These are phyloP conservation scores for Termitomyces sp. DNA, from an alignment of 768 basidiomycete species.

Conservation along the genomic window DNA sequence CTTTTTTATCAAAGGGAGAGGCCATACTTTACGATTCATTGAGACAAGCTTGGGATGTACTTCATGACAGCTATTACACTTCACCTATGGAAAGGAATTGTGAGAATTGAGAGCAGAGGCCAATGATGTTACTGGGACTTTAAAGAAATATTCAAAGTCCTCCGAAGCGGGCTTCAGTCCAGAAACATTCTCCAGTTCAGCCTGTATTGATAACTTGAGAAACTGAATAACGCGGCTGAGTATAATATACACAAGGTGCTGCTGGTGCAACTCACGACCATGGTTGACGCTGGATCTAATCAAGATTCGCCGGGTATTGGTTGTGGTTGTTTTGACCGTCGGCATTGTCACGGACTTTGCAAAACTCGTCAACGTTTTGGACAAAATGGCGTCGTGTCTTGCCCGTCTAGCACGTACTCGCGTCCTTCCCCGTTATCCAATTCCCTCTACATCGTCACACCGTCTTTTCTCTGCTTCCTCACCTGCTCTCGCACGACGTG, in stretches of 20 bases:
- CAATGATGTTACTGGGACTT: conserved; percentile 38
- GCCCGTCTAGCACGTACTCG: conserved; percentile 9
- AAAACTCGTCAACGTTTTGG: not conserved
- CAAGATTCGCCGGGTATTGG: conserved; percentile 1
- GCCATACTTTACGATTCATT: conserved; percentile 62
- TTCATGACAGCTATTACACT: conserved; percentile 79
- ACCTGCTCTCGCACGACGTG: conserved; percentile 29
- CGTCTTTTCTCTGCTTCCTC: conserved; percentile 25
- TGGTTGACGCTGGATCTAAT: conserved; percentile 18
- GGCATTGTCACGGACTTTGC: conserved; percentile 2
- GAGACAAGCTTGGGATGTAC: conserved; percentile 68
- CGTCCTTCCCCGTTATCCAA: conserved; percentile 1
- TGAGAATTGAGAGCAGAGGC: not conserved
- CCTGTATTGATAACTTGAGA: conserved; percentile 67
- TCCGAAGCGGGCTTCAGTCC: conserved; percentile 59
- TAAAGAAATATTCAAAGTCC: conserved; percentile 79
- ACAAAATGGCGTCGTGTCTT: conserved; percentile 18
- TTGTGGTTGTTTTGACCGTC: conserved; percentile 9
- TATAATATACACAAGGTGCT: not conserved
- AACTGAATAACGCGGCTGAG: conserved; percentile 31
- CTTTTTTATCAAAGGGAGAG: not conserved
- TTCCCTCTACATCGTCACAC: conserved; percentile 5
- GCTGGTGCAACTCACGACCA: conserved; percentile 47
- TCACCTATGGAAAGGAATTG: conserved; percentile 42
- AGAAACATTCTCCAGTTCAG: conserved; percentile 78